These are phyloP conservation scores for Capsella bursapastoris DNA, from an alignment of 345 rosid species.

Conservation along the genomic window DNA sequence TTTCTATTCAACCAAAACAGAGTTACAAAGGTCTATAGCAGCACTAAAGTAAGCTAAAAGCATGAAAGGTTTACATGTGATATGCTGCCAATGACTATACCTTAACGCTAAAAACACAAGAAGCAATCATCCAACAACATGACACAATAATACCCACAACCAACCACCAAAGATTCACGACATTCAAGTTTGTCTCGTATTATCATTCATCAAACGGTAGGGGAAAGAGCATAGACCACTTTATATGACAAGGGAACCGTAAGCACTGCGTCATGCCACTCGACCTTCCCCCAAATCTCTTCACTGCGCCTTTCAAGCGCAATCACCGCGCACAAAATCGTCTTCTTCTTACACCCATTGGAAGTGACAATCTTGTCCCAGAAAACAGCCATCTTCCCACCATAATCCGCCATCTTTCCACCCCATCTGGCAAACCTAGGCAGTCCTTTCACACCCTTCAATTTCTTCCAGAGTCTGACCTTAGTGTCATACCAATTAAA, in stretches of 20 bases:
- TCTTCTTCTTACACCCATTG: constrained; percentile 40
- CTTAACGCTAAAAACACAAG: background rate
- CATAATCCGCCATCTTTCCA: constrained; percentile 44
- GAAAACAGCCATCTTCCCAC: constrained; percentile 49
- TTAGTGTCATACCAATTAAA: constrained; percentile 59
- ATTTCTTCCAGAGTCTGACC: constrained; percentile 53
- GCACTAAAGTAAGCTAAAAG: background rate
- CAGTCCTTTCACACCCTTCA: constrained; percentile 57
- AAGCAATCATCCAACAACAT: background rate
- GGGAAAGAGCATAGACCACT: constrained; percentile 58
- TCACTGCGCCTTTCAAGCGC: constrained; percentile 52
- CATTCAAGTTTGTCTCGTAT: background rate
- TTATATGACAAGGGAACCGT: constrained; percentile 49
- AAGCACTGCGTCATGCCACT: constrained; percentile 59
- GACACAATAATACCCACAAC: background rate
- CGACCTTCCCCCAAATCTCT: constrained; percentile 58
- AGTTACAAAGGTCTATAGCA: background rate
- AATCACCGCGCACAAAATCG: constrained; percentile 66
- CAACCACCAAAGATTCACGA: background rate
- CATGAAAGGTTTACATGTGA: background rate
- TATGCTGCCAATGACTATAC: background rate
- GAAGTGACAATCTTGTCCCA: constrained; percentile 55
- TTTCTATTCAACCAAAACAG: background rate
- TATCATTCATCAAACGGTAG: constrained; percentile 22
- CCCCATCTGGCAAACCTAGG: constrained; percentile 67